A percentile compares a stretch with the other conserved stretches of the same genome.
Evolutionary conservation across 345 rosid genomes (phyloP).

Genomic region (Ceriops zippeliana): DNA sequence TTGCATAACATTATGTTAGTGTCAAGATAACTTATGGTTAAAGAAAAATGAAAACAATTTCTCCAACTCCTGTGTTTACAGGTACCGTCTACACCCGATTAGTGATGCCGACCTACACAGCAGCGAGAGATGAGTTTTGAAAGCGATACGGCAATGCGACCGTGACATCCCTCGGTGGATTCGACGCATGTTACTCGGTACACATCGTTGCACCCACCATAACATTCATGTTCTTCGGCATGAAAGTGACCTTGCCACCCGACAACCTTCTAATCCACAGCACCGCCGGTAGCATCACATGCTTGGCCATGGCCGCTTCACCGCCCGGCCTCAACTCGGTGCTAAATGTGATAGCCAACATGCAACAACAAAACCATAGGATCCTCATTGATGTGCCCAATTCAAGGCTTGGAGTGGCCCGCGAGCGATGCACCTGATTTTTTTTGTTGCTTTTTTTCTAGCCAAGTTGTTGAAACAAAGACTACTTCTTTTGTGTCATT

Average conservation of each 20-base stretch:
- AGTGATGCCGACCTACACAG: constrained; percentile 63
- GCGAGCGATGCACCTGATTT: constrained; percentile 54
- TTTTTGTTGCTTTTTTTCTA: no score
- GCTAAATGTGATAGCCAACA: constrained; percentile 83
- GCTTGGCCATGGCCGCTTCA: constrained; percentile 88
- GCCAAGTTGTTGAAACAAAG: constrained; percentile 10
- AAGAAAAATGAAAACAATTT: no score
- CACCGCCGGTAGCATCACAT: constrained; percentile 67
- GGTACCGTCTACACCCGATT: constrained; percentile 83
- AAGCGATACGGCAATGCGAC: constrained; percentile 45
- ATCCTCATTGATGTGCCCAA: constrained; percentile 72
- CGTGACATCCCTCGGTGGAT: constrained; percentile 75
- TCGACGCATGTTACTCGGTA: constrained; percentile 83
- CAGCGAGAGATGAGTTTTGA: constrained; percentile 70
- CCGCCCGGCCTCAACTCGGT: constrained; percentile 81
- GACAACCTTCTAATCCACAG: constrained; percentile 86
- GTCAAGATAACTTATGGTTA: not conserved
- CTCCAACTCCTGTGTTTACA: constrained; percentile 10
- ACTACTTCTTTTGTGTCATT: not conserved
- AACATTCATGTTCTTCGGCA: constrained; percentile 75
- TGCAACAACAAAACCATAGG: constrained; percentile 98
- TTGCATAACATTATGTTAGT: not conserved
- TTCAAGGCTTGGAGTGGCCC: constrained; percentile 85
- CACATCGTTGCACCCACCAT: constrained; percentile 65
- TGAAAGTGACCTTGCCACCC: no score